These are phyloP conservation scores for Pseudogymnoascus sp. DNA, from an alignment of 2,329 filamentous ascomycete species.

Conservation along the genomic window DNA sequence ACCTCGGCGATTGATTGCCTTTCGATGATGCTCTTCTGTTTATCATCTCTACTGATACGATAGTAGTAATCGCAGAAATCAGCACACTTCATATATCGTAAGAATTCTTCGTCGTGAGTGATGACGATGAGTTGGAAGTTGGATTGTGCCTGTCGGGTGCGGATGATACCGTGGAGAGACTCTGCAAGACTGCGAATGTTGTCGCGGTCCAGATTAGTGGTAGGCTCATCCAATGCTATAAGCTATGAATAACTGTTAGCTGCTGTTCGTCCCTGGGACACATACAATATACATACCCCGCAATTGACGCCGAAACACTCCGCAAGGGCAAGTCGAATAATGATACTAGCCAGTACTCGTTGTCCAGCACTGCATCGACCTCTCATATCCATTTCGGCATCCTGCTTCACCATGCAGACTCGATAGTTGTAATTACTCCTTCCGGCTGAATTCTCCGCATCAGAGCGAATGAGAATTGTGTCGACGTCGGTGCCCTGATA, in stretches of 20 bases:
- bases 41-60: conserved; percentile 71
- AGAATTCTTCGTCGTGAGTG: conserved; percentile 95
- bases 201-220: conserved; percentile 90
- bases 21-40: conserved; percentile 82
- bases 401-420: conserved; percentile 94
- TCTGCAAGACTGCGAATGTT: conserved; percentile 87
- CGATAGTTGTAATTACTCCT: conserved; percentile 94
- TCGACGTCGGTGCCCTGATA: conserved; percentile 98
- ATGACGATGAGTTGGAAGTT: conserved; percentile 99
- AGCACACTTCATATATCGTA: conserved; percentile 84
- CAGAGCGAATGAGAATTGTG: conserved; percentile 88
- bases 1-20: conserved; percentile 36
- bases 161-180: conserved; percentile 81
- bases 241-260: conserved; percentile 35
- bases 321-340: conserved; percentile 90
- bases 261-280: neutral
- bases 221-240: conserved; percentile 94
- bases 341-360: conserved; percentile 92
- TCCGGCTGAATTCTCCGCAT: conserved; percentile 66
- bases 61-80: conserved; percentile 93
- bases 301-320: conserved; percentile 96
- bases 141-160: conserved; percentile 68
- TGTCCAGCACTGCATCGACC: conserved; percentile 94
- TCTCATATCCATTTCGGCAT: conserved; percentile 98
- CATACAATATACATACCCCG: conserved; percentile 40